Conservation (phyloP, 2,329 filamentous ascomycete genomes). For the Hortaea sp. region DNA sequence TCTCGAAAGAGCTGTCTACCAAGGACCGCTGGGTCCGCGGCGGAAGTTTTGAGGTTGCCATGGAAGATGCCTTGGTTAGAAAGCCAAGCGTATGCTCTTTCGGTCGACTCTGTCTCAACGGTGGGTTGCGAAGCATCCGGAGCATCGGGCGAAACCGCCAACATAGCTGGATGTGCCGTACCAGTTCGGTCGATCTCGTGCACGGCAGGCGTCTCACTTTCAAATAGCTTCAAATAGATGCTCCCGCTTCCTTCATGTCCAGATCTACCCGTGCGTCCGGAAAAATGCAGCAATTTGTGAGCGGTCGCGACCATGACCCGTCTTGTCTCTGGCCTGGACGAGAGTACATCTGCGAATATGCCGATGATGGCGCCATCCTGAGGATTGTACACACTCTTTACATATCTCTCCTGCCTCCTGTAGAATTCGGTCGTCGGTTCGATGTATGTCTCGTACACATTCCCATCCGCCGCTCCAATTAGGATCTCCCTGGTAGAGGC, state of each 20-base stretch:
- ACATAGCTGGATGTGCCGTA: constrained; percentile 49
- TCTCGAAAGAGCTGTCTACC: constrained; percentile 68
- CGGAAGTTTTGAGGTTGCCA: constrained; percentile 56
- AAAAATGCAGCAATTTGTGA: constrained; percentile 67
- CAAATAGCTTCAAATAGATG: constrained; percentile 80
- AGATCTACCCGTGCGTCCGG: constrained; percentile 63
- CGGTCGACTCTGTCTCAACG: constrained; percentile 25
- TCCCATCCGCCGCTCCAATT: constrained; percentile 83
- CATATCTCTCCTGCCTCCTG: constrained; percentile 83
- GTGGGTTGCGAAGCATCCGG: constrained; percentile 36
- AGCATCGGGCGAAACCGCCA: constrained; percentile 69
- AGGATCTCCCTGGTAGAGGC: constrained; percentile 92
- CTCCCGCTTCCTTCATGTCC: constrained; percentile 70
- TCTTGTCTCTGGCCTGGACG: constrained; percentile 58
- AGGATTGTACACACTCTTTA: constrained; percentile 73
- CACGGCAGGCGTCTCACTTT: constrained; percentile 67
- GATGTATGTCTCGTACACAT: constrained; percentile 89
- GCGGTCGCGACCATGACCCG: constrained; percentile 74
- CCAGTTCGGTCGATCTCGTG: constrained; percentile 60
- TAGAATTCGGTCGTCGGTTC: constrained; percentile 94
- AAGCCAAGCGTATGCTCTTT: constrained; percentile 83
- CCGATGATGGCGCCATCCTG: constrained; percentile 77
- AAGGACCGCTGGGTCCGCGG: constrained; percentile 52
- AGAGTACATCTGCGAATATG: constrained; percentile 68
- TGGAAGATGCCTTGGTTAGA: constrained; percentile 78